These are phyloP conservation scores for Cenchrus americanus DNA, from an alignment of 176 grass and related monocot species.

Conservation along the genomic window DNA sequence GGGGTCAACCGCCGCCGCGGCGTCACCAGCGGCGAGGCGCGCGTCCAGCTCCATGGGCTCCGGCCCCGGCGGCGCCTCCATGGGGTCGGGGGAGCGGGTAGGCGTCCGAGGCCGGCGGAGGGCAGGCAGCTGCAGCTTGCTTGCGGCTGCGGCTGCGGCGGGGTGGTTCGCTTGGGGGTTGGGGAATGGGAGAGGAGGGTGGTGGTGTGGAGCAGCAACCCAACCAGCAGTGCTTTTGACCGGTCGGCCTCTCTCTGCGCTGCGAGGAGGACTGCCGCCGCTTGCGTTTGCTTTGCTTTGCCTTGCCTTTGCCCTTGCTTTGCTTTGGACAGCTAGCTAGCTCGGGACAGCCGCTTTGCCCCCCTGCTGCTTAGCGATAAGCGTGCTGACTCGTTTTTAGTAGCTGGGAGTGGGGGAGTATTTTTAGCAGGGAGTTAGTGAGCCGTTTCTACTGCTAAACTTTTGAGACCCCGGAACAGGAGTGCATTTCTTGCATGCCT, in stretches of 20 bases:
- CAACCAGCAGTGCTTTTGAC: slow-evolving; percentile 52
- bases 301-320: no score
- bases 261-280: not conserved
- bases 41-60: slow-evolving; percentile 58
- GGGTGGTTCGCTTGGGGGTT: slow-evolving; percentile 1
- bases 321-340: slow-evolving; percentile 29
- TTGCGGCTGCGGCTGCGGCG: not conserved
- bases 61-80: slow-evolving; percentile 55
- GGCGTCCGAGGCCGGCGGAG: not conserved
- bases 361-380: slow-evolving; percentile 14
- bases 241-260: slow-evolving; percentile 1
- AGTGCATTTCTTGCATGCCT: not conserved
- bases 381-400: slow-evolving; percentile 1
- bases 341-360: not conserved
- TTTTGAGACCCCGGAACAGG: not conserved
- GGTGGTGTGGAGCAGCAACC: slow-evolving; percentile 18
- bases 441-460: not conserved
- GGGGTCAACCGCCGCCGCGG: not conserved
- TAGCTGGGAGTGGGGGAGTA: not conserved
- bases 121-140: not conserved
- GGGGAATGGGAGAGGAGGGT: slow-evolving; percentile 3
- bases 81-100: not conserved
- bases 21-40: not conserved
- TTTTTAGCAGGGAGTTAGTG: not conserved
- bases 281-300: not conserved